A percentile compares a stretch with the other conserved stretches of the same genome.
These are phyloP conservation scores for Cyberlindnera mississippiensis DNA, from an alignment of 805 yeast species.

Conservation along the genomic window DNA sequence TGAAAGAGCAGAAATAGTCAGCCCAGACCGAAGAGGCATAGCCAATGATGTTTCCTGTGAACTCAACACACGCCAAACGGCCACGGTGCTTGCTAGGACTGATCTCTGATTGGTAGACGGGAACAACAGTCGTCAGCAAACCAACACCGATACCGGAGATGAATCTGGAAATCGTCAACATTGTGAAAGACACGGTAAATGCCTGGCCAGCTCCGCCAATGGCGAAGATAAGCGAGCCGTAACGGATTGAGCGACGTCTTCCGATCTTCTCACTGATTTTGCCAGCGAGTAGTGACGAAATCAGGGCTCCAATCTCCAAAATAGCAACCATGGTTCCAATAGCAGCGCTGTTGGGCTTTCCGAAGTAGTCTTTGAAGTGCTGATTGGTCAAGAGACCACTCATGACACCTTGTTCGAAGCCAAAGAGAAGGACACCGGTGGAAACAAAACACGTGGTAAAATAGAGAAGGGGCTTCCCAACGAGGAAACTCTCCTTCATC, in stretches of 20 bases:
- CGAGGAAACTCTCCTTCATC: constrained; percentile 23
- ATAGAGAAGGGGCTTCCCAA: constrained; percentile 27
- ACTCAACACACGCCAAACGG: constrained; percentile 78
- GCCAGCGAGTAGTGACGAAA: constrained; percentile 77
- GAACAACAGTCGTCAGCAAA: constrained; percentile 75
- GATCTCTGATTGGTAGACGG: constrained; percentile 84
- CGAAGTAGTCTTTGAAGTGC: constrained; percentile 64
- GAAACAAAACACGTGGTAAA: constrained; percentile 29
- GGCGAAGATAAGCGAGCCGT: constrained; percentile 75
- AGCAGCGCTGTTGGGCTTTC: constrained; percentile 66
- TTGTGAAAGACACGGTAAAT: constrained; percentile 46
- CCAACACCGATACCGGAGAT: constrained; percentile 89
- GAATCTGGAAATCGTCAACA: constrained; percentile 70
- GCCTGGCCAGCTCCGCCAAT: constrained; percentile 78
- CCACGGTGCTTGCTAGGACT: constrained; percentile 87
- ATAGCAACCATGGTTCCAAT: constrained; percentile 88
- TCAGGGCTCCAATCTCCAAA: constrained; percentile 81
- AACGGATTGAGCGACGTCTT: constrained; percentile 69
- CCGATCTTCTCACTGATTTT: constrained; percentile 75
- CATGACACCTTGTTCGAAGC: constrained; percentile 89
- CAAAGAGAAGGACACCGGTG: constrained; percentile 51
- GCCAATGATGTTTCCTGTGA: constrained; percentile 81
- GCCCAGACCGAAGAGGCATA: constrained; percentile 85
- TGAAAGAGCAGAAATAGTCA: constrained; percentile 69
- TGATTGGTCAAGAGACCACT: constrained; percentile 69